Base-by-base conservation (phyloP, 345 rosid species). In the Anacardium occidentale region DNA sequence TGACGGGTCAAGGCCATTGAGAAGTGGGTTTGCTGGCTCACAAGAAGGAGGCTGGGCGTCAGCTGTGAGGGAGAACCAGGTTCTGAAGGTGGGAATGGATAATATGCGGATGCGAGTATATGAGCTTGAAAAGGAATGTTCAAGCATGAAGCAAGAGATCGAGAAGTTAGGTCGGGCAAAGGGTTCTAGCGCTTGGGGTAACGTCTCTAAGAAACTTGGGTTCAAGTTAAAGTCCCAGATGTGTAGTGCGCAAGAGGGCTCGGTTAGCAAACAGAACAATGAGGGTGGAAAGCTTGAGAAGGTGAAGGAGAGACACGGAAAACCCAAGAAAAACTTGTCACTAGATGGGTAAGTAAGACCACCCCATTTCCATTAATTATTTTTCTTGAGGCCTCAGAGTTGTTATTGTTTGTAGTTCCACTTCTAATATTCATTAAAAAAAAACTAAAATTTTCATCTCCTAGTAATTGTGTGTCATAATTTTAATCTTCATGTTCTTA, bases 221-320 rank as follows among this genome's bases (percentile, higher is more conserved):
- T 89, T 94, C n/a, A 92, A 82, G 85, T 60, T 90, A 42, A 94
- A 94, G 83, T 90, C 98, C 17, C 98, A 92, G 75, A 90, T 94
- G 97, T 94, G 98, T 73, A 94, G 98, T 73, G 97, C 95, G 7
- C 91, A 90, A 74, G 98, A 94, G 75, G 91, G 91, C 29, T 92
- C 97, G 6, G 93, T 92, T 50, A 80, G 88, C 64, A 90, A 89
- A 64, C 93, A 86, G 72, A 90, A 85, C 55, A 82, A 56, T 10
- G 82, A 76, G 63, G 82, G 73, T 69, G 86, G 77, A 70, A 84
- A 85, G 84, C 54, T 69, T 11, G 95, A 83, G 85, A 90, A 86
- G 83, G 80, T 78, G 45, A 90, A 82, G 74, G 86, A 85, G 22
- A 81, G 84, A 74, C 82, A 77, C 54, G 90, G 81, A 62, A 88